These are phyloP conservation scores for Paecilomyces sp. DNA, from an alignment of 2,329 filamentous ascomycete genomes.

Conservation along the genomic window DNA sequence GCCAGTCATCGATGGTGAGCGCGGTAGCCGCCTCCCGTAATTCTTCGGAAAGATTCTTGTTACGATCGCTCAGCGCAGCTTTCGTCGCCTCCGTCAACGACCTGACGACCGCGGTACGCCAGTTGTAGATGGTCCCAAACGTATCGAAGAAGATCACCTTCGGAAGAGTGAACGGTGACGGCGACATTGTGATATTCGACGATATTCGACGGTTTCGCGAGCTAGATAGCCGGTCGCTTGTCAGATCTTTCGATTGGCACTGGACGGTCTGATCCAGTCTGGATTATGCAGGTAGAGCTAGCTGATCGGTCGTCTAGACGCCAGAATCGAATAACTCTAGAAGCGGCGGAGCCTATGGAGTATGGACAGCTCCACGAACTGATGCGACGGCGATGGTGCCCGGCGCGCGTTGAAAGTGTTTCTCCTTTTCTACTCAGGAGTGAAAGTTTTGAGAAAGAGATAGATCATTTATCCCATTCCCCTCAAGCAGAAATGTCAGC, in stretches of 20 bases:
- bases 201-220: neutral
- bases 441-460: neutral
- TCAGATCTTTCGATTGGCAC: neutral
- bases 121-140: slow-evolving; percentile 63
- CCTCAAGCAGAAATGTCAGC: neutral
- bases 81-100: slow-evolving; percentile 49
- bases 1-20: slow-evolving; percentile 55
- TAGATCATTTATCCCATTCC: neutral
- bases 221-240: neutral
- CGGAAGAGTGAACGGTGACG: neutral
- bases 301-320: neutral
- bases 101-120: slow-evolving; percentile 60
- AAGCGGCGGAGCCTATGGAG: neutral
- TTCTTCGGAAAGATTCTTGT: slow-evolving; percentile 38
- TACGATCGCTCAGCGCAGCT: slow-evolving; percentile 41
- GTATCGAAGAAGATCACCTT: slow-evolving; percentile 26
- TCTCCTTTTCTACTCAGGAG: neutral
- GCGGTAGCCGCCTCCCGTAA: slow-evolving; percentile 43
- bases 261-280: neutral
- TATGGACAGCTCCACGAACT: neutral
- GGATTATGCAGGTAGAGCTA: neutral
- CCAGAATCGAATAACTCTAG: neutral
- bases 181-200: neutral
- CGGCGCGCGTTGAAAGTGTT: neutral
- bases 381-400: neutral